Evolutionary conservation across 2,329 filamentous ascomycete species (phyloP).

Genomic region (Harringtonia lauricola): DNA sequence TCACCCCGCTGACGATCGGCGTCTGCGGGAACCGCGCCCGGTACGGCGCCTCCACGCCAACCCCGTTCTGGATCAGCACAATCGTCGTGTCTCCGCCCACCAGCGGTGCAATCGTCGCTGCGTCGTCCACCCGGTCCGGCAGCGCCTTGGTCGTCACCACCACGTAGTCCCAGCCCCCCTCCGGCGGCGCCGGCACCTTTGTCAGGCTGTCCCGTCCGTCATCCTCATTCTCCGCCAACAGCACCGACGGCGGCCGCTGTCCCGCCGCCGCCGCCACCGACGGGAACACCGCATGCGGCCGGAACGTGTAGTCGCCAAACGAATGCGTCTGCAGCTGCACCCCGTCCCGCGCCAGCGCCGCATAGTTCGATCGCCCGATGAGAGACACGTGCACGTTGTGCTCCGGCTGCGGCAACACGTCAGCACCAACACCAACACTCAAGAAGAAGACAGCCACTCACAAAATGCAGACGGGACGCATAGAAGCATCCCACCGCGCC

Average conservation of each 20-base stretch:
- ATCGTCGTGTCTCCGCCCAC: slow-evolving; percentile 43
- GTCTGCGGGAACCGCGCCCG: slow-evolving; percentile 46
- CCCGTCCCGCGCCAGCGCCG: slow-evolving; percentile 46
- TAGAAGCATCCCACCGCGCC: slow-evolving; percentile 66
- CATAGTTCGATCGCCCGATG: slow-evolving; percentile 65
- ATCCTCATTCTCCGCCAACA: background rate
- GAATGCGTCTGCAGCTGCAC: slow-evolving; percentile 54
- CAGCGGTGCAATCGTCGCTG: slow-evolving; percentile 48
- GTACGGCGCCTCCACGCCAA: slow-evolving; percentile 61
- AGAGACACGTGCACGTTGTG: slow-evolving; percentile 51
- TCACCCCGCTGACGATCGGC: slow-evolving; percentile 56
- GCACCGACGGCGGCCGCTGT: slow-evolving; percentile 1
- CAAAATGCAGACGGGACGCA: slow-evolving; percentile 54
- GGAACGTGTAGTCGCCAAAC: slow-evolving; percentile 58
- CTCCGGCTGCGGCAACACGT: slow-evolving; percentile 25
- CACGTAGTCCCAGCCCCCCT: slow-evolving; percentile 42
- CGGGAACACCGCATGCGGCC: slow-evolving; percentile 49
- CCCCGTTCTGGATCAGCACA: slow-evolving; percentile 59
- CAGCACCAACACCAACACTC: background rate
- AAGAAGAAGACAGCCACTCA: slow-evolving; percentile 17
- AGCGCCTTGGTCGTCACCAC: slow-evolving; percentile 62
- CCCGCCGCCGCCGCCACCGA: slow-evolving; percentile 36
- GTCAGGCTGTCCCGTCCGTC: no score
- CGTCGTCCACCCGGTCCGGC: slow-evolving; percentile 52
- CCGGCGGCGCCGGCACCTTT: background rate